A percentile compares a stretch with the other conserved stretches of the same genome.
Evolutionary conservation across 2,329 filamentous ascomycete species (phyloP).

Genomic region (Lasiodiplodia sp.): DNA sequence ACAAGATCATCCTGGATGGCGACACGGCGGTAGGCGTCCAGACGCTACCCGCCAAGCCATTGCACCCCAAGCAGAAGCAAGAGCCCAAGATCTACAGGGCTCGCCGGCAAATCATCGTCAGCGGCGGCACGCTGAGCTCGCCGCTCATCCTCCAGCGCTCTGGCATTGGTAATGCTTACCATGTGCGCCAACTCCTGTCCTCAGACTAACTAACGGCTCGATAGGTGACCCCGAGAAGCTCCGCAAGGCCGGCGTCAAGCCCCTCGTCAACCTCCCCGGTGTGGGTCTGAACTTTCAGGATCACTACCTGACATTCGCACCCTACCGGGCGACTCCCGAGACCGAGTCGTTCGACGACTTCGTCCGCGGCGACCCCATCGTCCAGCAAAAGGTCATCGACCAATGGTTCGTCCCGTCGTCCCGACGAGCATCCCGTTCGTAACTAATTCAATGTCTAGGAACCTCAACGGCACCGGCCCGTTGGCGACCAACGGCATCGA

Average conservation of each 20-base stretch:
- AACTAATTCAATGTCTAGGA: conserved; percentile 37
- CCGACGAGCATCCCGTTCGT: background rate
- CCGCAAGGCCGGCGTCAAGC: conserved; percentile 70
- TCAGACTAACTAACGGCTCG: conserved; percentile 13
- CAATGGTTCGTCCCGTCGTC: conserved; percentile 63
- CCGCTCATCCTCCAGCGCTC: conserved; percentile 79
- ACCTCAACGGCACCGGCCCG: conserved; percentile 78
- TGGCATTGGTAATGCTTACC: conserved; percentile 62
- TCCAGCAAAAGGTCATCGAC: conserved; percentile 76
- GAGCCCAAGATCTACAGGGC: conserved; percentile 68
- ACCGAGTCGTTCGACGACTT: conserved; percentile 85
- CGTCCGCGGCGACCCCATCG: conserved; percentile 73
- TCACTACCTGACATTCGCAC: conserved; percentile 67
- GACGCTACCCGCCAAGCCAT: conserved; percentile 74
- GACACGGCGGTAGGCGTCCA: conserved; percentile 75
- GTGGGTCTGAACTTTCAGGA: conserved; percentile 81
- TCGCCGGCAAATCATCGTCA: conserved; percentile 77
- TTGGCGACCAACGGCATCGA: conserved; percentile 82
- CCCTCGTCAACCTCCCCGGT: conserved; percentile 73
- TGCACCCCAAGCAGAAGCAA: conserved; percentile 61
- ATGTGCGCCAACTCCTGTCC: conserved; percentile 7
- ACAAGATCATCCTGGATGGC: conserved; percentile 77
- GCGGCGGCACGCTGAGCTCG: conserved; percentile 75
- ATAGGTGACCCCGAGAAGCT: conserved; percentile 73
- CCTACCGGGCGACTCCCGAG: conserved; percentile 75